These are phyloP conservation scores for Dissophora globulifera DNA, from an alignment of 192 early-diverging fungal genomes.

Conservation along the genomic window DNA sequence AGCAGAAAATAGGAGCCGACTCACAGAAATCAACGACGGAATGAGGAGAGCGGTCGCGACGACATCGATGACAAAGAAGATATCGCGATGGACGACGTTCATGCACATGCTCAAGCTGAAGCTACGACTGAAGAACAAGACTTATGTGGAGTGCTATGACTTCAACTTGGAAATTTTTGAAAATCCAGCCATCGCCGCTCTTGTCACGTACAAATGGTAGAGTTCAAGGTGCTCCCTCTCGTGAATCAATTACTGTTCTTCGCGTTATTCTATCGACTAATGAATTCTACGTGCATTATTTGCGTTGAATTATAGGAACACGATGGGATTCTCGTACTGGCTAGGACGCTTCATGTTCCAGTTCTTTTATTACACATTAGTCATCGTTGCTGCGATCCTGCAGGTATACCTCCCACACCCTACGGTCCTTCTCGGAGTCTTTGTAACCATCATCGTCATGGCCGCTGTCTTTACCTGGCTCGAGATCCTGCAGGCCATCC, in stretches of 20 bases:
- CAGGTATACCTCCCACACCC: not conserved
- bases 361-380: not conserved
- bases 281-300: too few relatives aligned
- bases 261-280: too few relatives aligned
- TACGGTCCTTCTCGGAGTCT: too few relatives aligned
- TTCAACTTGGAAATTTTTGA: constrained; percentile 9
- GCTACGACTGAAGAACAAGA: not conserved
- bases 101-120: not conserved
- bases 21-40: too few relatives aligned
- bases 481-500: too few relatives aligned
- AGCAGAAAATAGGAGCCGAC: not conserved
- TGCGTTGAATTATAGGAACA: too few relatives aligned
- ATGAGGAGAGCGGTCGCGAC: too few relatives aligned
- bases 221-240: too few relatives aligned
- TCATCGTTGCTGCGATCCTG: not conserved
- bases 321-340: not conserved
- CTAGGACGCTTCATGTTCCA: not conserved
- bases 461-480: too few relatives aligned
- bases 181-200: constrained; percentile 12
- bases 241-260: too few relatives aligned
- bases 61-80: not conserved
- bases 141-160: not conserved
- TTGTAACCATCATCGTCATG: too few relatives aligned
- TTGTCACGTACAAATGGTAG: constrained; percentile 28
- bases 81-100: not conserved